Conservation (phyloP, 1,139 yeast species). For the Groenewaldozyma sp. region DNA sequence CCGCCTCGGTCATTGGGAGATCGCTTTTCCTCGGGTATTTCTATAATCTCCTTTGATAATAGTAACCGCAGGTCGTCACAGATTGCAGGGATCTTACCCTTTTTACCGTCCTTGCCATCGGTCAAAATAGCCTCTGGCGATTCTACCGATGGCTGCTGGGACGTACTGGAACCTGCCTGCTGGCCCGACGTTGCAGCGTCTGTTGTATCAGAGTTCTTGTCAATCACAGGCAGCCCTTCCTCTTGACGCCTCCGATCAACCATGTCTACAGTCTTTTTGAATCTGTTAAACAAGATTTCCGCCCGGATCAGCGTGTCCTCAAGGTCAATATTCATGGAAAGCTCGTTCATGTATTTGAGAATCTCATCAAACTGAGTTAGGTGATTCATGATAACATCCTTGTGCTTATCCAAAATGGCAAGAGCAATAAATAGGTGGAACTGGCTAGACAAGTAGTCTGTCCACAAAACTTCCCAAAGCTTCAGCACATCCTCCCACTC, state of each 20-base stretch:
- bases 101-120: no score
- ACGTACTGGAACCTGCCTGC: slow-evolving; percentile 1
- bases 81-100: slow-evolving; percentile 25
- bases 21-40: slow-evolving; percentile 50
- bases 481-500: slow-evolving; percentile 67
- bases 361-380: slow-evolving; percentile 80
- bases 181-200: no score
- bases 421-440: slow-evolving; percentile 80
- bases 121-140: neutral
- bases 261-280: slow-evolving; percentile 67
- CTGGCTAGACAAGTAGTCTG: slow-evolving; percentile 77
- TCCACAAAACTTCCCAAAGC: slow-evolving; percentile 89
- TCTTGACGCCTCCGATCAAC: slow-evolving; percentile 51
- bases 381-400: slow-evolving; percentile 66
- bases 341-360: slow-evolving; percentile 83
- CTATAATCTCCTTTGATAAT: slow-evolving; percentile 49
- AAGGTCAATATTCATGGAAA: slow-evolving; percentile 65
- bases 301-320: slow-evolving; percentile 70
- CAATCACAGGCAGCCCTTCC: slow-evolving; percentile 9
- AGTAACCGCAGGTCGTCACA: slow-evolving; percentile 51
- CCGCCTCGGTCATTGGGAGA: slow-evolving; percentile 33
- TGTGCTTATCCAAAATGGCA: slow-evolving; percentile 80
- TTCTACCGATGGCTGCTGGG: slow-evolving; percentile 6
- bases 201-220: neutral
- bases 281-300: slow-evolving; percentile 71